Percentiles rank a stretch among this genome's conserved stretches.
Conservation (phyloP, 352 stramenopile species). For the Phytophthora brassicae region DNA sequence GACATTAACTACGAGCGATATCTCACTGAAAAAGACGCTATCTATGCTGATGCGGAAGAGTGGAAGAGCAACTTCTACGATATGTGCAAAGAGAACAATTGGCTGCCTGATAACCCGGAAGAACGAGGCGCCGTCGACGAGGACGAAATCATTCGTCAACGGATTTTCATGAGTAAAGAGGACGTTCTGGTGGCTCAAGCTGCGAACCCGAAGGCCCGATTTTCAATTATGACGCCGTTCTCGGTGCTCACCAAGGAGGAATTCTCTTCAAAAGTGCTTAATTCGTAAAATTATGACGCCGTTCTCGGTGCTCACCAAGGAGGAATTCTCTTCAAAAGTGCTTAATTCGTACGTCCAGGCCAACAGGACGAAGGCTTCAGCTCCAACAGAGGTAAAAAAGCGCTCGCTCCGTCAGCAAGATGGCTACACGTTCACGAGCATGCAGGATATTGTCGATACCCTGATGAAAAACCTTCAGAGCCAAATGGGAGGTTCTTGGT, state of each 20-base stretch:
- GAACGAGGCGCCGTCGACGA: constrained; percentile 23
- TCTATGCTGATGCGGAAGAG: constrained; percentile 14
- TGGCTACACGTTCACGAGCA: constrained; percentile 26
- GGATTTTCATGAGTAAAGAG: constrained; percentile 40
- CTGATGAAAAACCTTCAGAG: constrained; percentile 26
- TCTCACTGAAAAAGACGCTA: constrained; percentile 25
- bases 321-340: constrained; percentile 39
- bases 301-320: constrained; percentile 43
- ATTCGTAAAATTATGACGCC: constrained; percentile 39
- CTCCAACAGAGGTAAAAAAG: constrained; percentile 4
- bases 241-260: constrained; percentile 43
- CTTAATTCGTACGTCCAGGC: constrained; percentile 27
- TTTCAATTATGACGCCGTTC: constrained; percentile 47
- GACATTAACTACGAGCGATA: constrained; percentile 46
- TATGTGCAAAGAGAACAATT: constrained; percentile 21
- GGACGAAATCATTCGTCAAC: constrained; percentile 34
- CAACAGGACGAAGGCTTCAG: constrained; percentile 12
- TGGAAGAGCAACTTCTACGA: constrained; percentile 27
- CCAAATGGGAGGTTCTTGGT: constrained; percentile 25
- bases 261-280: constrained; percentile 33
- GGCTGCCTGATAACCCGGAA: constrained; percentile 27
- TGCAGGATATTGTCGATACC: constrained; percentile 26
- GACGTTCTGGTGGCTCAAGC: constrained; percentile 23
- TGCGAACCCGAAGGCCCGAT: constrained; percentile 38
- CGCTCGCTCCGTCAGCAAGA: constrained; percentile 25